Evolutionary conservation across 768 basidiomycete species (phyloP).

Genomic region (Melanogaster broomeanus): DNA sequence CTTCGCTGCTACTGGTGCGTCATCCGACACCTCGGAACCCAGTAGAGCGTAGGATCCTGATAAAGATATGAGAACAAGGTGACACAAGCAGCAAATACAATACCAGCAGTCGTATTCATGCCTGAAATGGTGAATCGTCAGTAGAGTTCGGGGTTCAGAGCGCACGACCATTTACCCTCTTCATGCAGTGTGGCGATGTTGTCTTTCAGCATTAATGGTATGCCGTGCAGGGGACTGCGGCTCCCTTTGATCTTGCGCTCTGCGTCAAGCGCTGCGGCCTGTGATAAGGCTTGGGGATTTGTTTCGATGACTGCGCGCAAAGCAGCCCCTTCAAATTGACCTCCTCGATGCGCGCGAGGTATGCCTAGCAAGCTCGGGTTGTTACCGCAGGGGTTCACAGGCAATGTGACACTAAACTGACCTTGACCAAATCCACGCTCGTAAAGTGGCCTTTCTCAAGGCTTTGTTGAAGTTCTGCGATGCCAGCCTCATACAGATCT

Average conservation of each 20-base stretch:
- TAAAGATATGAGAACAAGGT: neutral
- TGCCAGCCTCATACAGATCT: slow-evolving; percentile 63
- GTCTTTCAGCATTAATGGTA: slow-evolving; percentile 58
- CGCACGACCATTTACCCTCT: slow-evolving; percentile 18
- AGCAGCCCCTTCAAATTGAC: slow-evolving; percentile 59
- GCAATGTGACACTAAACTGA: slow-evolving; percentile 11
- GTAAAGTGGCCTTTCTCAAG: slow-evolving; percentile 52
- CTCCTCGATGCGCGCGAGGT: slow-evolving; percentile 65
- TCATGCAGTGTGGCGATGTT: slow-evolving; percentile 37
- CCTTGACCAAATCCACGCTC: slow-evolving; percentile 66
- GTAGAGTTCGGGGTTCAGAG: neutral
- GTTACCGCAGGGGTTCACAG: neutral
- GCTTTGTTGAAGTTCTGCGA: slow-evolving; percentile 55
- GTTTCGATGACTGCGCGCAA: slow-evolving; percentile 63
- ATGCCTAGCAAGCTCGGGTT: slow-evolving; percentile 45
- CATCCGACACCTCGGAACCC: slow-evolving; percentile 35
- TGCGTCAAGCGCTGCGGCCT: slow-evolving; percentile 51
- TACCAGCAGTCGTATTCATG: slow-evolving; percentile 42
- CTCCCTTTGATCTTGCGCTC: slow-evolving; percentile 48
- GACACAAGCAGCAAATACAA: neutral
- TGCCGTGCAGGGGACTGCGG: slow-evolving; percentile 54
- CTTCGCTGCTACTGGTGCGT: slow-evolving; percentile 31
- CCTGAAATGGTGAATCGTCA: slow-evolving; percentile 19
- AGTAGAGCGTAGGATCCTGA: slow-evolving; percentile 38
- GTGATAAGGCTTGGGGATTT: slow-evolving; percentile 53